phyloP scores from a whole-genome alignment of 1,139 yeast species.

The Scheffersomyces titani region DNA sequence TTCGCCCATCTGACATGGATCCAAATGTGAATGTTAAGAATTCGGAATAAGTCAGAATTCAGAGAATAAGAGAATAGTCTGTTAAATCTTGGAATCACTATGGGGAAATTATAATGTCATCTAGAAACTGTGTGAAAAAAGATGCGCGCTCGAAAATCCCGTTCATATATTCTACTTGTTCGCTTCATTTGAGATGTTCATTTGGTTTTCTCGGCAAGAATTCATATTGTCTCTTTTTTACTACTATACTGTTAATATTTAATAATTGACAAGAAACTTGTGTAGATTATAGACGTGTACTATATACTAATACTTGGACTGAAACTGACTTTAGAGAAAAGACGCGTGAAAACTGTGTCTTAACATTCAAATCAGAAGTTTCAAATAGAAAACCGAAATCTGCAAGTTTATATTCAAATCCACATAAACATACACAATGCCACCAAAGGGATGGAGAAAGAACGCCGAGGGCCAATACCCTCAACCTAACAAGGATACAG shows the following conservation, averaged over 20 bases:
- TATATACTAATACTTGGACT: neutral
- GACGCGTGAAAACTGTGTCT: neutral
- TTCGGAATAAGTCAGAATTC: neutral
- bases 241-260: neutral
- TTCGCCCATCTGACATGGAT: neutral
- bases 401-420: neutral
- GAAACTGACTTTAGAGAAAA: neutral
- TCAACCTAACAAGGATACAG: conserved; percentile 53
- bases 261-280: neutral
- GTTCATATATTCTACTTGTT: neutral
- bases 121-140: neutral
- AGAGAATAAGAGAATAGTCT: neutral
- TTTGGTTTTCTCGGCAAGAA: neutral
- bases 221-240: neutral
- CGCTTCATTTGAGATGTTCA: neutral
- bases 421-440: conserved; percentile 42
- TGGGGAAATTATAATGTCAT: neutral
- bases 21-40: neutral
- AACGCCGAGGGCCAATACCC: conserved; percentile 69
- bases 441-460: conserved; percentile 84
- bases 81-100: neutral
- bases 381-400: neutral
- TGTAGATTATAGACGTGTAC: neutral
- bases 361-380: neutral
- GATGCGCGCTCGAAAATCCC: neutral